Evolutionary conservation across 495 filamentous ascomycete species (phyloP).

Genomic region (Talaromyces trachyspermus): DNA sequence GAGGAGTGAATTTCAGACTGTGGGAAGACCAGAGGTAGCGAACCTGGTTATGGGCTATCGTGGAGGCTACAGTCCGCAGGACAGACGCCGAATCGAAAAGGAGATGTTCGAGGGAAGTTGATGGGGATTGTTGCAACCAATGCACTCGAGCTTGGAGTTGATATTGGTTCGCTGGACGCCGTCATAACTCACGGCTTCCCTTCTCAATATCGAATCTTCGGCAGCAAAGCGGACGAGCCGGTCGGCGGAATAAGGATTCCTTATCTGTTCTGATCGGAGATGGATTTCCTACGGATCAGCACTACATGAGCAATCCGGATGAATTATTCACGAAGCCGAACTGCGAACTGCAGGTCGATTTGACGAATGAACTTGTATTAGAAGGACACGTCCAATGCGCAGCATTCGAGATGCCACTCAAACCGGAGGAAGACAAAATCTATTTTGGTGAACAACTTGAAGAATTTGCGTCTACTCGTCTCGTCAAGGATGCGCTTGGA

Average conservation of each 20-base stretch:
- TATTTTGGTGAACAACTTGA: constrained; percentile 77
- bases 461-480: constrained; percentile 64
- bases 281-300: constrained; percentile 84
- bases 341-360: constrained; percentile 77
- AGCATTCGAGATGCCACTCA: constrained; percentile 89
- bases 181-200: constrained; percentile 93
- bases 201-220: constrained; percentile 90
- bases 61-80: constrained; percentile 92
- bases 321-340: constrained; percentile 96
- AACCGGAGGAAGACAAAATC: constrained; percentile 58
- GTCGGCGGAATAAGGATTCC: constrained; percentile 89
- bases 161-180: constrained; percentile 92
- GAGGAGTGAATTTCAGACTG: constrained; percentile 61
- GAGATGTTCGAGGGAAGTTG: constrained; percentile 98
- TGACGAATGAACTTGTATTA: constrained; percentile 82
- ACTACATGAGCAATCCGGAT: constrained; percentile 93
- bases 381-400: constrained; percentile 96
- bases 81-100: constrained; percentile 79
- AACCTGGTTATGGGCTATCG: constrained; percentile 89
- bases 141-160: constrained; percentile 87
- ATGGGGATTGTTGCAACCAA: constrained; percentile 92
- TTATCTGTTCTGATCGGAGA: constrained; percentile 89
- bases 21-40: constrained; percentile 68
- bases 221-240: constrained; percentile 91
- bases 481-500: constrained; percentile 64